A percentile compares a stretch with the other conserved stretches of the same genome.
These are phyloP conservation scores for Camellia granthamiana DNA, from an alignment of 148 eudicot species.

Conservation along the genomic window DNA sequence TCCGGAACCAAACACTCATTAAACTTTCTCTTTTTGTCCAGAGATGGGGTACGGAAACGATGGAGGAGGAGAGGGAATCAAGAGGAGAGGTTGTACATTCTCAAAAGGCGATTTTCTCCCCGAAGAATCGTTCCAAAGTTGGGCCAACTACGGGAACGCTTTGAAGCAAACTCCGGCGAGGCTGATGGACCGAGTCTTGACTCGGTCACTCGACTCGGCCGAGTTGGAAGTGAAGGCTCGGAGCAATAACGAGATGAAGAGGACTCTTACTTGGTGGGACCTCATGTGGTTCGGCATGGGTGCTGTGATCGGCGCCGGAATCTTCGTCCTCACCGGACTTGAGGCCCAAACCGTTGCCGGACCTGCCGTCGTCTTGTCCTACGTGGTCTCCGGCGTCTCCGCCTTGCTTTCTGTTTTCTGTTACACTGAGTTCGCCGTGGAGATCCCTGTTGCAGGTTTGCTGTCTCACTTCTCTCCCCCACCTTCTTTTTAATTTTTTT, in stretches of 20 bases:
- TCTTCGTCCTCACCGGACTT: conserved; percentile 52
- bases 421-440: conserved; percentile 57
- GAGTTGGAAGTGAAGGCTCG: conserved; percentile 47
- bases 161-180: conserved; percentile 40
- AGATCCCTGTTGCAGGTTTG: conserved; percentile 53
- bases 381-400: conserved; percentile 39
- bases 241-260: conserved; percentile 50
- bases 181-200: conserved; percentile 36
- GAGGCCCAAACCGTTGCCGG: conserved; percentile 39
- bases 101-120: conserved; percentile 52
- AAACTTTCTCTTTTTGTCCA: neutral
- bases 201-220: conserved; percentile 42
- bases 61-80: conserved; percentile 5
- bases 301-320: conserved; percentile 49
- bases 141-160: conserved; percentile 40
- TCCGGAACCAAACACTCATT: no score
- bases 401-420: conserved; percentile 50
- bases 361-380: conserved; percentile 52
- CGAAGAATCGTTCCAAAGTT: conserved; percentile 54
- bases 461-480: neutral
- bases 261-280: conserved; percentile 51
- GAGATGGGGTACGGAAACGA: conserved; percentile 2
- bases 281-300: conserved; percentile 61
- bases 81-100: conserved; percentile 29
- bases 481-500: neutral